phyloP scores from a whole-genome alignment of 352 stramenopile genomes.

The Phytophthora multivora region DNA sequence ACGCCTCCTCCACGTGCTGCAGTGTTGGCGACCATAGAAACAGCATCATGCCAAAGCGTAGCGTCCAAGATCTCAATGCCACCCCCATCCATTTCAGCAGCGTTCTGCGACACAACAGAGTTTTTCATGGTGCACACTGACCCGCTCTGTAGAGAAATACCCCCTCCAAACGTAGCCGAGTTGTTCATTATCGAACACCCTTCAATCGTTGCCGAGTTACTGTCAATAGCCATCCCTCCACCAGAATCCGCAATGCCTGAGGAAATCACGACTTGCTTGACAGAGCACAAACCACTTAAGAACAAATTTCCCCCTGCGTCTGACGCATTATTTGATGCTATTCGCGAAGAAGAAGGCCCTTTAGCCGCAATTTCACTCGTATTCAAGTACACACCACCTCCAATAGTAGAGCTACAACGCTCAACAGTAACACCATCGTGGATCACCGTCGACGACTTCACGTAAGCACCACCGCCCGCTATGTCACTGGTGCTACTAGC shows the following conservation, averaged over 20 bases:
- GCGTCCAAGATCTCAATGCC: constrained; percentile 28
- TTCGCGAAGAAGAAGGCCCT: neutral
- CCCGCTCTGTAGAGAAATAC: constrained; percentile 9
- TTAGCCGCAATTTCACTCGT: constrained; percentile 17
- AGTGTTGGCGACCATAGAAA: constrained; percentile 30
- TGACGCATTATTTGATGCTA: constrained; percentile 8
- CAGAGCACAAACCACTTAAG: neutral
- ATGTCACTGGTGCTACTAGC: constrained; percentile 2
- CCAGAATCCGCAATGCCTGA: constrained; percentile 11
- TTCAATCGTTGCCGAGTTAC: constrained; percentile 11
- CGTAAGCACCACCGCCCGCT: constrained; percentile 41
- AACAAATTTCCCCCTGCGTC: constrained; percentile 26
- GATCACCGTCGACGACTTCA: constrained; percentile 21
- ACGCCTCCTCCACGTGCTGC: constrained; percentile 36
- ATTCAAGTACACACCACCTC: constrained; percentile 45
- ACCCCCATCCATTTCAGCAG: constrained; percentile 15
- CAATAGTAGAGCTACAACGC: constrained; percentile 26
- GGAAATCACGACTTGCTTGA: constrained; percentile 21
- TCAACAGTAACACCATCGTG: constrained; percentile 36
- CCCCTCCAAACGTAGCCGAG: constrained; percentile 18
- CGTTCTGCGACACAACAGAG: constrained; percentile 13
- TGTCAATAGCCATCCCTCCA: constrained; percentile 14
- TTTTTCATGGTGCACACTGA: constrained; percentile 14
- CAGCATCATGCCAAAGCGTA: constrained; percentile 21
- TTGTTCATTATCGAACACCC: constrained; percentile 21